Base-by-base conservation (phyloP, 495 filamentous ascomycete genomes). In the Daldinia decipiens region DNA sequence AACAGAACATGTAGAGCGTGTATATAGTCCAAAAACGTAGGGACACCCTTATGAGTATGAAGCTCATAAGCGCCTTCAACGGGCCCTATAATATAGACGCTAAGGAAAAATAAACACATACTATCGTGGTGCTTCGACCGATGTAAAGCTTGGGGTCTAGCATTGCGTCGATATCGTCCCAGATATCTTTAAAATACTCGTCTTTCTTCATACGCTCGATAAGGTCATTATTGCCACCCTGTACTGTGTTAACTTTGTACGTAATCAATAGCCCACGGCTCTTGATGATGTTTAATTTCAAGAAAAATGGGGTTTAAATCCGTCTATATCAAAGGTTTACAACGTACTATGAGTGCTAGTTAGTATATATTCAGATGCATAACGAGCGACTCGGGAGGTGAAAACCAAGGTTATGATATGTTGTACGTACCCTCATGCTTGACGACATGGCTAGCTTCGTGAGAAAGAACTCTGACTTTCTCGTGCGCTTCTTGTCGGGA, bases 401-500 rank as follows among this genome's bases (percentile, higher is more conserved):
- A 11, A 61, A 50, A 15, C 5, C 50, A 36, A n/a, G 13, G 8
- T 4, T 36, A 7, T 50, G 15, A 4, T 59, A 15, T 4, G 19
- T 32, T 31, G n/a, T 24, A 51, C 58, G 9, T 87, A 45, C 93
- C 94, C 60, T 85, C 75, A 21, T 83, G 85, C 85, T 98, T 98
- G 57, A 99, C 93, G 17, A 90, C 88, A 40, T 85, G 84, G 67
- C 85, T 86, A 4, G 95, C 94, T 82, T 98, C 84, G 79, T 95
- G 94, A n/a, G 88, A 92, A 64, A 98, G 85, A 13, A 97, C 91
- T 62, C 92, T 88, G 81, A 98, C 93, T 76, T 93, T 83, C 82
- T 98, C 95, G 78, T 99, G 96, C 3, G 95, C 91, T 26, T 97
- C 92, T 77, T 99, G 95, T 56, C 96, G 85, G 43, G 88, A 92